These are phyloP conservation scores for Dichotomopilus funicola DNA, from an alignment of 2,329 filamentous ascomycete species.

Conservation along the genomic window DNA sequence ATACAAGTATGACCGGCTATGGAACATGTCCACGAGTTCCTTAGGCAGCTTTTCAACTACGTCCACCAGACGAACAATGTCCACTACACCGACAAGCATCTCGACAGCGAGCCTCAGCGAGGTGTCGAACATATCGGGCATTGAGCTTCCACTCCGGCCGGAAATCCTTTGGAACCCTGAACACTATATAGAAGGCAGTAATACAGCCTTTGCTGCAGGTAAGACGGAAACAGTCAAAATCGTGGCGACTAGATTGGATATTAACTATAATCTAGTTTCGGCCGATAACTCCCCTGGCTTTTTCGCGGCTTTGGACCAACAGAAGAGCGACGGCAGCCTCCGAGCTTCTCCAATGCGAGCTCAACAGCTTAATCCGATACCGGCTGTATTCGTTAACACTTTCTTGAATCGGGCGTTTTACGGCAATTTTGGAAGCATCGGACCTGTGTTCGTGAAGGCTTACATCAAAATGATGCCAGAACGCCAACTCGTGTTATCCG, in stretches of 20 bases:
- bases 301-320: not conserved
- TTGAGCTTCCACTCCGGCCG: not conserved
- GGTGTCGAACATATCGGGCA: not conserved
- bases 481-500: not conserved
- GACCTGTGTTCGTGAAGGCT: not conserved
- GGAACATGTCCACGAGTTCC: not conserved
- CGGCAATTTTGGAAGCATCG: not conserved
- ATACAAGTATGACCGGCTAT: not conserved
- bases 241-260: not conserved
- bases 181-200: not conserved
- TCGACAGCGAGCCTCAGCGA: not conserved
- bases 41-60: not conserved
- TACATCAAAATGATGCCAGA: not conserved
- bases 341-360: not conserved
- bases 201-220: not conserved
- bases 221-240: not conserved
- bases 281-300: not conserved
- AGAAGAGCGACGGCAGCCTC: not conserved
- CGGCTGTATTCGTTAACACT: not conserved
- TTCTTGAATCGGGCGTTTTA: not conserved
- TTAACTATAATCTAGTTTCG: not conserved
- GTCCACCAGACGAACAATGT: not conserved
- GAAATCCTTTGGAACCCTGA: not conserved
- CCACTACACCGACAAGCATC: not conserved
- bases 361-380: not conserved